These are phyloP conservation scores for Pichia manshurica DNA, from an alignment of 805 yeast species.

Conservation along the genomic window DNA sequence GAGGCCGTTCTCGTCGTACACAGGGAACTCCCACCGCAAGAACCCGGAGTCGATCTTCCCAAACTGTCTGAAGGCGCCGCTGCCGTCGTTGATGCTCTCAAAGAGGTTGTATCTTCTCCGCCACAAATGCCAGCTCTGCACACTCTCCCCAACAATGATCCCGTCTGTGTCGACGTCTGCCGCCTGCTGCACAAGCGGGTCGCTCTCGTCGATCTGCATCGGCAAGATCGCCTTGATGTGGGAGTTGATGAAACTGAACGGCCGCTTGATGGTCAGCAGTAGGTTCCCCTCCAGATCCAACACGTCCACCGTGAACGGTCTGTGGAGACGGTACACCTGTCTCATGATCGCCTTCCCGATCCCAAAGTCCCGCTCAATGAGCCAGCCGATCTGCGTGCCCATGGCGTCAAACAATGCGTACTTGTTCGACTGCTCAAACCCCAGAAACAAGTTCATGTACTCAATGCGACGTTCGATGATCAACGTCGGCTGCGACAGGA, in stretches of 20 bases:
- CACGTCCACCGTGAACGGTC: constrained; percentile 77
- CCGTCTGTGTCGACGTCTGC: constrained; percentile 38
- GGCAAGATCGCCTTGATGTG: constrained; percentile 74
- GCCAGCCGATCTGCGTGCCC: constrained; percentile 73
- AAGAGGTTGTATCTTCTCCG: constrained; percentile 82
- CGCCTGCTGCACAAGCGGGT: constrained; percentile 14
- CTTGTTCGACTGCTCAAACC: constrained; percentile 86
- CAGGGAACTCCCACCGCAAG: constrained; percentile 80
- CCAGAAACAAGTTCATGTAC: constrained; percentile 77
- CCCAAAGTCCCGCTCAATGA: constrained; percentile 78
- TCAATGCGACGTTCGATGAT: constrained; percentile 87
- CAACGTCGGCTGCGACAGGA: constrained; percentile 74
- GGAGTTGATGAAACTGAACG: constrained; percentile 84
- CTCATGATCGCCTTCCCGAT: constrained; percentile 64
- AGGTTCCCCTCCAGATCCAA: constrained; percentile 58
- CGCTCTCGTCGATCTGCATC: constrained; percentile 31
- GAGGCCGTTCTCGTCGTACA: constrained; percentile 49
- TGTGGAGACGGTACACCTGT: constrained; percentile 76
- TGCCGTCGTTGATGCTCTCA: constrained; percentile 35
- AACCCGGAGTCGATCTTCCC: constrained; percentile 86
- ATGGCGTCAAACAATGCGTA: constrained; percentile 66
- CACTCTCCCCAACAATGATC: constrained; percentile 69
- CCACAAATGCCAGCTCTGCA: constrained; percentile 95
- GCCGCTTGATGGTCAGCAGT: constrained; percentile 65
- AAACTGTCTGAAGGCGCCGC: constrained; percentile 56